Evolutionary conservation across 169 alveolate genomes (phyloP), one percentile per base, ranked within the genome.

Genomic region (Plasmodium yoelii): DNA sequence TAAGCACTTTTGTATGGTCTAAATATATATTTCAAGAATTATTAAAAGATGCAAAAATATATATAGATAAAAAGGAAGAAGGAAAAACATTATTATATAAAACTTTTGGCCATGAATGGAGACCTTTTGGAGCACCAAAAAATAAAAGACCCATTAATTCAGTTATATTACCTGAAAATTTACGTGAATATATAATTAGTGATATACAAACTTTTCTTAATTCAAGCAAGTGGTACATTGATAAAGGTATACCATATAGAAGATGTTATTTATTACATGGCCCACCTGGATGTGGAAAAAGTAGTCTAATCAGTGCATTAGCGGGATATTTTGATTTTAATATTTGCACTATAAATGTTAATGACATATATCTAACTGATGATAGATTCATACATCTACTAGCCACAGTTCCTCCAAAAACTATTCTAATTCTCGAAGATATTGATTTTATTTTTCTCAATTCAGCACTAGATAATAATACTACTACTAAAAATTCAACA

Each of bases 201-300:
- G 92, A 87, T 46, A 39, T 87, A 6, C 56, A 87, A 8, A 80
- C 67, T 2, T 63, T 61, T 87, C 77, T 87, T 51, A 59, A 57
- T 46, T 60, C 87, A 15, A 67, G 84, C 34, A 84, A 93, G 15
- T 94, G 97, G 97, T 95, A 95, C 22, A 49, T 91, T 9, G 86
- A 72, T 44, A 68, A 93, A 24, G 97, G 97, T 9, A 94, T 95
- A 44, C 97, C 97, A 7, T 94, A 95, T 71, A 91, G 97, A 19
- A 88, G 97, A 28, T 95, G 97, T 4, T 95, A 95, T 57, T 89
- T 95, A 1, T 87, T 95, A 5, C 93, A 88, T 67, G 97, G 97
- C 1, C 97, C 97, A 0, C 97, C 97, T 24, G 97, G 97, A 12
- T 94, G 97, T 63, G 97, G 97, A 1, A 95, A 95, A 64, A 95